phyloP scores from a whole-genome alignment of 164 flowering plant genomes.

The Macadamia integrifolia region DNA sequence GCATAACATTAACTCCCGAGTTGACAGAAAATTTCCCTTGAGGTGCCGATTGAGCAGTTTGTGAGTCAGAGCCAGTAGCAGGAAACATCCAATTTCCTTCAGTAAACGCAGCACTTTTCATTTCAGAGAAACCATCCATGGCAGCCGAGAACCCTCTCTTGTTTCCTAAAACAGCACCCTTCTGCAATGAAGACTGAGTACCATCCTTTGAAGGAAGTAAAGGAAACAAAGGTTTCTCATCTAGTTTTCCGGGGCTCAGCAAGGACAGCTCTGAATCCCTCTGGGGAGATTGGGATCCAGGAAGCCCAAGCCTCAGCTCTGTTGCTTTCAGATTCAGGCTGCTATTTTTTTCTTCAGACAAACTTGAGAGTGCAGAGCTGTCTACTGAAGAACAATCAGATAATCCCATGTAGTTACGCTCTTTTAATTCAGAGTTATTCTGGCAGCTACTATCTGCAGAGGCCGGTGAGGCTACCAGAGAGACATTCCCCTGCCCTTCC shows the following conservation, averaged over 20 bases:
- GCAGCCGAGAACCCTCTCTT: conserved; percentile 54
- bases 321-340: conserved; percentile 76
- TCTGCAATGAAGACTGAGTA: conserved; percentile 32
- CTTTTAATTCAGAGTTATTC: conserved; percentile 43
- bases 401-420: conserved; percentile 71
- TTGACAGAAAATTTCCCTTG: conserved; percentile 33
- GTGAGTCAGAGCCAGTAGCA: conserved; percentile 12
- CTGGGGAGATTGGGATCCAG: conserved; percentile 84
- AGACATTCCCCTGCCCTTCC: conserved; percentile 38
- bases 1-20: conserved; percentile 24
- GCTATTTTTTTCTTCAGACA: conserved; percentile 39
- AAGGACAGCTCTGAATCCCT: conserved; percentile 45
- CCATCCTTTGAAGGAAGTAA: conserved; percentile 62
- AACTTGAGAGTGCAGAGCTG: conserved; percentile 53
- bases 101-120: conserved; percentile 7
- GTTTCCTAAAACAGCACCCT: conserved; percentile 28
- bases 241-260: conserved; percentile 40
- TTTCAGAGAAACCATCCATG: conserved; percentile 36
- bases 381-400: conserved; percentile 88
- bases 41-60: conserved; percentile 11
- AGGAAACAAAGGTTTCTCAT: conserved; percentile 82
- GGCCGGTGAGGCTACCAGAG: conserved; percentile 41
- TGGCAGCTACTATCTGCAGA: conserved; percentile 38
- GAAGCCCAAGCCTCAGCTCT: conserved; percentile 93
- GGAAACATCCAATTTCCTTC: conserved; percentile 7